These are phyloP conservation scores for Fraxinus xanthoxyloides DNA, from an alignment of 305 asterid species.

Conservation along the genomic window DNA sequence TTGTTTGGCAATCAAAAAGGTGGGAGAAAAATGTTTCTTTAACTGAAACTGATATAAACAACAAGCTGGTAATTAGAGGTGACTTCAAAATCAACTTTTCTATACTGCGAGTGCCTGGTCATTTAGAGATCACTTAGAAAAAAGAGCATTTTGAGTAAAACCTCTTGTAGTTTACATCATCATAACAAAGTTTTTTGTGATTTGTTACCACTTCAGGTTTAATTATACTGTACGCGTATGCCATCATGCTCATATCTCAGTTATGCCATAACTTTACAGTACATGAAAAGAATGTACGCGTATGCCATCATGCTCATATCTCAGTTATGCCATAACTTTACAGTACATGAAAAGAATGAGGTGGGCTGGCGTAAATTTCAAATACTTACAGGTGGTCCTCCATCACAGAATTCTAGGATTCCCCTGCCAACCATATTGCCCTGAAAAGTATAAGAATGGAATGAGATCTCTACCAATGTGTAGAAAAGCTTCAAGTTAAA, in stretches of 20 bases:
- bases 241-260: background rate
- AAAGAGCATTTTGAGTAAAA: background rate
- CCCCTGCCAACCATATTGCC: constrained; percentile 94
- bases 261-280: background rate
- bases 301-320: background rate
- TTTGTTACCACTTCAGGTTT: background rate
- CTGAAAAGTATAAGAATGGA: constrained; percentile 36
- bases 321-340: background rate
- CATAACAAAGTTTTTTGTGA: background rate
- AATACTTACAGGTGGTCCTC: constrained; percentile 79
- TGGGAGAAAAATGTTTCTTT: background rate
- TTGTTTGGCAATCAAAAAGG: background rate
- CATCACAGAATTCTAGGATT: constrained; percentile 74
- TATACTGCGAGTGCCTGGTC: background rate
- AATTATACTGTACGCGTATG: background rate
- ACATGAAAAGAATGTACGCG: background rate
- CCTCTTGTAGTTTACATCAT: background rate
- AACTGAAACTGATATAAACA: background rate
- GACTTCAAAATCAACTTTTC: background rate
- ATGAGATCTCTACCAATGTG: constrained; percentile 3
- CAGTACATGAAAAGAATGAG: background rate
- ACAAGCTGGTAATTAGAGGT: background rate
- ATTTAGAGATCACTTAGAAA: background rate
- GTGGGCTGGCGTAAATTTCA: background rate
- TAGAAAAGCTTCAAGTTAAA: background rate